These are phyloP conservation scores for Flaveria bidentis DNA, from an alignment of 129 eudicot species.

Conservation along the genomic window DNA sequence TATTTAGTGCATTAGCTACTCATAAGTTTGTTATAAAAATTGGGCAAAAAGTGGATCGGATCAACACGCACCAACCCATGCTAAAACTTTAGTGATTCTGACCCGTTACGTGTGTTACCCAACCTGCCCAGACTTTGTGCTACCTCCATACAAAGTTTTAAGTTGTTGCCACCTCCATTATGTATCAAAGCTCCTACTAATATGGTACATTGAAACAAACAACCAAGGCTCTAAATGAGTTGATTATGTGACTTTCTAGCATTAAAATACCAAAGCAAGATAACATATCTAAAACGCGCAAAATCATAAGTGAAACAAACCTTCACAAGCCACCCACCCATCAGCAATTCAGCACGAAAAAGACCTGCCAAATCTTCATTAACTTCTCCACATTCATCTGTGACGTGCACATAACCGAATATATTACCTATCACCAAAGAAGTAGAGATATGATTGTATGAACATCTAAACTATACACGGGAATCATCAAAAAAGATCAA, in stretches of 20 bases:
- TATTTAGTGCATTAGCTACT: too few relatives aligned
- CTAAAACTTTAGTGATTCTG: background rate
- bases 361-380: background rate
- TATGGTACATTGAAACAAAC: too few relatives aligned
- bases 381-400: background rate
- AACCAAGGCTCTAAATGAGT: too few relatives aligned
- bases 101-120: background rate
- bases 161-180: background rate
- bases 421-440: too few relatives aligned
- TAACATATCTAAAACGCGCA: background rate
- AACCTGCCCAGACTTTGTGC: background rate
- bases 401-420: background rate
- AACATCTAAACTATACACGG: background rate
- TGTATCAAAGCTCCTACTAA: too few relatives aligned
- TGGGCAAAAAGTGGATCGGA: background rate
- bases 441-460: too few relatives aligned
- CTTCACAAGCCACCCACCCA: background rate
- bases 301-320: background rate
- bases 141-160: background rate
- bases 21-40: too few relatives aligned
- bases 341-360: background rate
- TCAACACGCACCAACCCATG: background rate
- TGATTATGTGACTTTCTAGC: background rate
- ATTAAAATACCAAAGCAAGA: background rate
- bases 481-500: background rate